A percentile compares a stretch with the other conserved stretches of the same genome.
phyloP scores from a whole-genome alignment of 768 basidiomycete species.

The Clitopilus passeckerianus region DNA sequence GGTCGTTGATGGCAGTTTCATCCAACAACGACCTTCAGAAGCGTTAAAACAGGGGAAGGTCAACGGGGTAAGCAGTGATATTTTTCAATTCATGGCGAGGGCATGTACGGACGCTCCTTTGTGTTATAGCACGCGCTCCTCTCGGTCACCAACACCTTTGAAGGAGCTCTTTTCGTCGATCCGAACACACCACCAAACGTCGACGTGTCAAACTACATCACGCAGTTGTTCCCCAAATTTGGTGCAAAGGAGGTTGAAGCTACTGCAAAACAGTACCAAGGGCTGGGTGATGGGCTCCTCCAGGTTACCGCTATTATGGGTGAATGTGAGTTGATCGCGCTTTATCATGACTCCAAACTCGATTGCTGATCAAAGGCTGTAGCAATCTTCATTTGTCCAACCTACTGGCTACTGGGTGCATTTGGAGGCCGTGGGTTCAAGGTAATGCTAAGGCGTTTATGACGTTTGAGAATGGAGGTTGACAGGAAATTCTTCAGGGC shows the following conservation, averaged over 20 bases:
- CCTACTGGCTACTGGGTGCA: constrained; percentile 29
- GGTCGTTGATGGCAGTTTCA: constrained; percentile 42
- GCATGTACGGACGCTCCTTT: neutral
- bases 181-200: constrained; percentile 18
- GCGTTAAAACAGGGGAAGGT: constrained; percentile 29
- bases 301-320: constrained; percentile 31
- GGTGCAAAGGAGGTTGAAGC: constrained; percentile 15
- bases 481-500: neutral
- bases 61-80: constrained; percentile 32
- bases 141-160: constrained; percentile 32
- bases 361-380: neutral
- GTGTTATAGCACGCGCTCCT: constrained; percentile 24
- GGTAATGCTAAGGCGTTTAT: constrained; percentile 12
- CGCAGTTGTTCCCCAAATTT: constrained; percentile 33
- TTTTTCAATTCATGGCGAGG: neutral
- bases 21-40: constrained; percentile 33
- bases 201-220: constrained; percentile 24
- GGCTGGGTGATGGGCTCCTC: constrained; percentile 22
- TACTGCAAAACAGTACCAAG: constrained; percentile 22
- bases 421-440: constrained; percentile 26
- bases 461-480: no score
- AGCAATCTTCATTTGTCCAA: constrained; percentile 45
- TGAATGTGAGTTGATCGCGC: constrained; percentile 25
- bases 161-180: constrained; percentile 34
- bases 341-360: neutral